phyloP scores from a whole-genome alignment of 2,329 filamentous ascomycete genomes.

The Apiospora pterosperma region DNA sequence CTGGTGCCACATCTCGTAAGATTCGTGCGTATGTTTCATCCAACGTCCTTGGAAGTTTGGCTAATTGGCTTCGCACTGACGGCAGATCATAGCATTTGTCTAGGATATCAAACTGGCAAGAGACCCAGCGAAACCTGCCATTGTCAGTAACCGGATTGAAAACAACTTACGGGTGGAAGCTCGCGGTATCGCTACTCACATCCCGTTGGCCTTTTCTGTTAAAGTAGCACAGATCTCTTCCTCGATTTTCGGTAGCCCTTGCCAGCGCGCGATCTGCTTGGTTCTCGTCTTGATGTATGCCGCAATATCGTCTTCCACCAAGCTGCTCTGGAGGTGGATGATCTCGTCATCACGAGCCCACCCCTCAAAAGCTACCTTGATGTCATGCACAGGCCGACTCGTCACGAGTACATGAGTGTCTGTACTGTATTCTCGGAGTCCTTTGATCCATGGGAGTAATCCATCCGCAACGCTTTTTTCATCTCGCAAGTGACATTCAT shows the following conservation, averaged over 20 bases:
- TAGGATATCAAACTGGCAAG: constrained; percentile 16
- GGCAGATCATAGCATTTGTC: constrained; percentile 11
- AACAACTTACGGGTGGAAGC: background rate
- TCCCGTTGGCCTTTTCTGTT: constrained; percentile 22
- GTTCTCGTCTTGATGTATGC: constrained; percentile 20
- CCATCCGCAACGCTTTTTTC: background rate
- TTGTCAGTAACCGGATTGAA: background rate
- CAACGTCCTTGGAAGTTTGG: constrained; percentile 13
- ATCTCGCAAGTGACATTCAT: constrained; percentile 19
- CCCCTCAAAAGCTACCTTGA: constrained; percentile 14
- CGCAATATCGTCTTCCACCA: constrained; percentile 22
- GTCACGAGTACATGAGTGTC: constrained; percentile 16
- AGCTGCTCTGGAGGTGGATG: constrained; percentile 17
- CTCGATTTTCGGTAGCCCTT: constrained; percentile 20
- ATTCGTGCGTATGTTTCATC: constrained; percentile 16
- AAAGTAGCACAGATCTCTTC: too few relatives aligned
- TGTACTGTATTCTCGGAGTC: background rate
- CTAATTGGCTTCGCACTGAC: constrained; percentile 1
- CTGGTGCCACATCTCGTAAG: constrained; percentile 4
- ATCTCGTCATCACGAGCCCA: constrained; percentile 10
- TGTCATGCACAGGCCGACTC: constrained; percentile 23
- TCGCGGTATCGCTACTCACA: constrained; percentile 17
- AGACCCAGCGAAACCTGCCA: constrained; percentile 19
- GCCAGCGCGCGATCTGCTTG: constrained; percentile 21
- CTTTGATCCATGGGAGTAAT: constrained; percentile 13